Conservation (phyloP, 2,329 filamentous ascomycete species). For the Leptoxyphium fumago region DNA sequence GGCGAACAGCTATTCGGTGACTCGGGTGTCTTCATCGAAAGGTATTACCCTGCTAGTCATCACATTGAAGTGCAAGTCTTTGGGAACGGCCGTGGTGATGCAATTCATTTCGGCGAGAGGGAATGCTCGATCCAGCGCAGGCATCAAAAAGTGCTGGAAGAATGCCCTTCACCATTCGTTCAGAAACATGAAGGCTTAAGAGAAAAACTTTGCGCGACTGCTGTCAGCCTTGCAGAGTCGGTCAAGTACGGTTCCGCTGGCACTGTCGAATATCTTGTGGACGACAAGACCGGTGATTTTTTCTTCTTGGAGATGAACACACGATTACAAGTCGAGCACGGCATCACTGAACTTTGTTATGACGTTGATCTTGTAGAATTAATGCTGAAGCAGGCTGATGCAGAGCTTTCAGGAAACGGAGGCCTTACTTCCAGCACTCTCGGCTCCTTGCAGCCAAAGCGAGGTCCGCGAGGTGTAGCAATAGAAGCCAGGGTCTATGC, state of each 20-base stretch:
- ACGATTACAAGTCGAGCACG: conserved; percentile 43
- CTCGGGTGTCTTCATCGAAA: conserved; percentile 71
- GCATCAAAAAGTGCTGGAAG: conserved; percentile 84
- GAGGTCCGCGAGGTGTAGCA: conserved; percentile 30
- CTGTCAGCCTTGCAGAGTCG: conserved; percentile 48
- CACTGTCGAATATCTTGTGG: conserved; percentile 81
- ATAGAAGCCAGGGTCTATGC: conserved; percentile 43
- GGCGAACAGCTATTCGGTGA: conserved; percentile 66
- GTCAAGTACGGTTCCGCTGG: conserved; percentile 67
- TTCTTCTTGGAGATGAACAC: conserved; percentile 52
- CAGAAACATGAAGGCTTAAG: conserved; percentile 37
- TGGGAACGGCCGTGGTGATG: conserved; percentile 64
- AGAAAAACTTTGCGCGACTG: conserved; percentile 48
- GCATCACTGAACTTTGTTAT: conserved; percentile 43
- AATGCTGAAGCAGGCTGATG: conserved; percentile 42
- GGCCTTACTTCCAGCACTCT: conserved; percentile 30
- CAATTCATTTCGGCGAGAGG: conserved; percentile 71
- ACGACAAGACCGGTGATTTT: conserved; percentile 66
- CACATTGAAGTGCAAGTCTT: conserved; percentile 90
- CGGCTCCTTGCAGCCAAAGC: conserved; percentile 26
- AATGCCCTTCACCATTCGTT: conserved; percentile 64
- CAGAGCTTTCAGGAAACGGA: conserved; percentile 29
- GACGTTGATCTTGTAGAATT: conserved; percentile 39
- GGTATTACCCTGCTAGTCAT: conserved; percentile 61
- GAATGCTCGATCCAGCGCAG: conserved; percentile 78